Evolutionary conservation across 75 land plant species (phyloP), one percentile per base, ranked within the genome.

Genomic region (Selaginella moellendorffii): DNA sequence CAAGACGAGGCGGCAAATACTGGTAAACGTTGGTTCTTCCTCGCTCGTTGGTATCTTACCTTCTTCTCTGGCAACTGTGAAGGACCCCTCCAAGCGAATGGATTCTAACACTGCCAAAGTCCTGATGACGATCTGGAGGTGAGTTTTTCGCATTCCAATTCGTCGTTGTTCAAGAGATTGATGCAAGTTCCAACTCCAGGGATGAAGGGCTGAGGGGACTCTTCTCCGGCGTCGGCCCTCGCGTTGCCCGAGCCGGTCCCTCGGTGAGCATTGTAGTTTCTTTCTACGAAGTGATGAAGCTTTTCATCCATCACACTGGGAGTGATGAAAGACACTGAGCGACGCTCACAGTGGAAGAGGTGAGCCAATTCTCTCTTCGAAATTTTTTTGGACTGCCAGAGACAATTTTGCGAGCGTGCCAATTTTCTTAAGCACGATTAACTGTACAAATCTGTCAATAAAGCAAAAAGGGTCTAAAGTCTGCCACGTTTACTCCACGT

Each of bases 191-290:
- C 46, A 36, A 5, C 46, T 5, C 46, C 86, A 91, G 95, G 78
- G 85, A 85, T 63, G 84, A n/a, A 36, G 95, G 97, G 24, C 30
- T 79, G 52, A 64, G 68, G 51, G 95, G 95, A 21, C 70, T 91
- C 29, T 91, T 91, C 63, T 78, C 71, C 24, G 97, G 97, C 60
- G 76, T 81, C 25, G 89, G 90, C 1, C 97, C 97, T 12, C 80
- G 95, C n/a, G 82, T 91, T 65, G 89, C 63, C 10, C 88, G 97
- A 18, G 86, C 95, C 1, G 97, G 90, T 0, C 97, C 97, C 24
- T 91, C 97, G 10, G 85, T 83, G 29, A 95, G 89, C 2, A 88
- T 91, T 74, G 97, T 91, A 0, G 95, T 91, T 30, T 91, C 97
- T 1, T 88, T 82, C 65, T 91, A 91, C 63, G 97, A 92, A 66